phyloP scores from a whole-genome alignment of 176 grass and related monocot genomes.

The Guadua angustifolia region DNA sequence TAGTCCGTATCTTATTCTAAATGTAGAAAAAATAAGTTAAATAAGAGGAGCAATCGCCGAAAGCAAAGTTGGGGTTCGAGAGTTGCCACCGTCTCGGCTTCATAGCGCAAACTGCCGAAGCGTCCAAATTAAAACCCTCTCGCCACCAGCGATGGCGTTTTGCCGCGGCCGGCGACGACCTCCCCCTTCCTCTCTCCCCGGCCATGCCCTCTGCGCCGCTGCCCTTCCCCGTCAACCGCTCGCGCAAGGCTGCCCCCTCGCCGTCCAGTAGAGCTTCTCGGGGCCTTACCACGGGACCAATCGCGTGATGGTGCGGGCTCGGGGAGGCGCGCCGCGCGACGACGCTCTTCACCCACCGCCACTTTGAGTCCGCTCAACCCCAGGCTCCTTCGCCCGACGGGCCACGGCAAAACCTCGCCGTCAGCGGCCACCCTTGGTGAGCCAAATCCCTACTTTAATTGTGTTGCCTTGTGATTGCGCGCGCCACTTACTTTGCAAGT shows the following conservation, averaged over 20 bases:
- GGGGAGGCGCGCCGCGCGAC: not conserved
- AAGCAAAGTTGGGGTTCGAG: too few species aligned
- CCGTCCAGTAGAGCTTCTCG: not conserved
- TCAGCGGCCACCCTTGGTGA: constrained; percentile 2
- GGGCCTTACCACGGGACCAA: not conserved
- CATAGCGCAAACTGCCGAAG: too few species aligned
- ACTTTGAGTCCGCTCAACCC: not conserved
- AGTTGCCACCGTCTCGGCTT: too few species aligned
- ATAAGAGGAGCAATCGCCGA: too few species aligned
- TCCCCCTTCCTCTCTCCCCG: not conserved
- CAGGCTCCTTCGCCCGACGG: not conserved
- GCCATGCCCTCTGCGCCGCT: not conserved
- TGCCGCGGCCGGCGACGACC: not conserved
- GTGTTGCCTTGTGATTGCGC: not conserved
- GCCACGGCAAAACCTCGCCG: not conserved
- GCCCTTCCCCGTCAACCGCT: not conserved
- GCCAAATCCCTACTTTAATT: not conserved
- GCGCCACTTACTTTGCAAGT: not conserved
- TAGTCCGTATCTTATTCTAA: too few species aligned
- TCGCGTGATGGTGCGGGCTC: not conserved
- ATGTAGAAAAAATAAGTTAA: too few species aligned
- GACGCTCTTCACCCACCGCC: not conserved
- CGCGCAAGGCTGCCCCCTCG: not conserved
- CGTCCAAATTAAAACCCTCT: not conserved
- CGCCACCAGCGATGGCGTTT: not conserved